Percentiles rank a stretch among this genome's conserved stretches.
These are phyloP conservation scores for Ilyonectria mors-panacis DNA, from an alignment of 2,329 filamentous ascomycete species.

Conservation along the genomic window DNA sequence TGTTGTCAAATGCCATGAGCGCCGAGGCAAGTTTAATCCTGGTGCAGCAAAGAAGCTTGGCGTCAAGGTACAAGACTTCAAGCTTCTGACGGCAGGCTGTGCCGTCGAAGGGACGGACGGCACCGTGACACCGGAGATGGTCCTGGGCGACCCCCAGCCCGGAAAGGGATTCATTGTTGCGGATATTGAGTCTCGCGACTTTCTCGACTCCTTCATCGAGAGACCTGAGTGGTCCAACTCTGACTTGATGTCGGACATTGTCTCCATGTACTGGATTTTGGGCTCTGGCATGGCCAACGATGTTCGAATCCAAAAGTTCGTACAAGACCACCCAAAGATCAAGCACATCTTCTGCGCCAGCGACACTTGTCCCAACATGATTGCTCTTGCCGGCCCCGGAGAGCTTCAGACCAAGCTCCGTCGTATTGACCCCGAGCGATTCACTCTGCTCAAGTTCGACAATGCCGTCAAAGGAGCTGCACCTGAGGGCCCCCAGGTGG, in stretches of 20 bases:
- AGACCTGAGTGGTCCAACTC: constrained; percentile 80
- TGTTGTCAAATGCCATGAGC: constrained; percentile 82
- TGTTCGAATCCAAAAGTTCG: constrained; percentile 77
- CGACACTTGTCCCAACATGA: constrained; percentile 82
- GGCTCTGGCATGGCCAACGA: constrained; percentile 77
- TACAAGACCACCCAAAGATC: constrained; percentile 70
- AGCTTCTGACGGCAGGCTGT: constrained; percentile 72
- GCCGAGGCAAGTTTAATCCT: constrained; percentile 85
- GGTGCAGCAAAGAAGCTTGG: constrained; percentile 75
- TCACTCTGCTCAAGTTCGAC: constrained; percentile 77
- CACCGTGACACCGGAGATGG: constrained; percentile 87
- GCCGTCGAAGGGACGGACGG: constrained; percentile 76
- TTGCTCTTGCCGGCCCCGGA: constrained; percentile 78
- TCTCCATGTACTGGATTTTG: constrained; percentile 85
- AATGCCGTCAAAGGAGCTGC: constrained; percentile 57
- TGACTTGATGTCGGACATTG: constrained; percentile 76
- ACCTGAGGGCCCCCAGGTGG: constrained; percentile 48
- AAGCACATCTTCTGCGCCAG: constrained; percentile 84
- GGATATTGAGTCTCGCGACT: constrained; percentile 80
- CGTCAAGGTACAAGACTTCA: constrained; percentile 72
- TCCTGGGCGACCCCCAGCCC: constrained; percentile 76
- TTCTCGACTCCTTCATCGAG: constrained; percentile 78
- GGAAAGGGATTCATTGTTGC: constrained; percentile 85
- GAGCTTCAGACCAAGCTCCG: constrained; percentile 78
- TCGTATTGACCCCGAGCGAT: constrained; percentile 81